These are phyloP conservation scores for Lipomyces kockii DNA, from an alignment of 805 yeast genomes.

Conservation along the genomic window DNA sequence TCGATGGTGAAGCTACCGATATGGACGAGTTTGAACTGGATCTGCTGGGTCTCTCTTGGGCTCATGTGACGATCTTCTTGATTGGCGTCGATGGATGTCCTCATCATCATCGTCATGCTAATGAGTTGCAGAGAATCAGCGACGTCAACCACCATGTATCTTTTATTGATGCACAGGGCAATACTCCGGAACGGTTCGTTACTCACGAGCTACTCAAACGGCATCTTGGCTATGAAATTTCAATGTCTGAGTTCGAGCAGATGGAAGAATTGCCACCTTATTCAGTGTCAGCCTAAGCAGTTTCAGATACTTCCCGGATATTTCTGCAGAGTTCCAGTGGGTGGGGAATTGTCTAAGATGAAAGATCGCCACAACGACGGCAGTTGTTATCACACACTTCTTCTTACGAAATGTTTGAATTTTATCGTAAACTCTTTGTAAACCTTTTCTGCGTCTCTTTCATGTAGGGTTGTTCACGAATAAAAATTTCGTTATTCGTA, in stretches of 20 bases:
- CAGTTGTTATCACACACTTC: no score
- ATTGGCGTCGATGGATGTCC: slow-evolving; percentile 5
- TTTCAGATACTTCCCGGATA: background rate
- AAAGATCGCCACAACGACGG: no score
- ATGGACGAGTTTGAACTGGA: slow-evolving; percentile 11
- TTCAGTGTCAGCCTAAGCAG: background rate
- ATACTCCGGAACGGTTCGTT: background rate
- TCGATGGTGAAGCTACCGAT: slow-evolving; percentile 8
- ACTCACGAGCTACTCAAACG: slow-evolving; percentile 5
- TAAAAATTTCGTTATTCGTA: no score
- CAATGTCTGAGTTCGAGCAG: slow-evolving; percentile 6
- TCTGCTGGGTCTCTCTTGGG: slow-evolving; percentile 5
- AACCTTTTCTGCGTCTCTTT: no score
- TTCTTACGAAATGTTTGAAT: no score
- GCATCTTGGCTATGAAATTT: slow-evolving; percentile 2
- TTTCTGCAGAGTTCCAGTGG: background rate
- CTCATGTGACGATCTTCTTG: slow-evolving; percentile 3
- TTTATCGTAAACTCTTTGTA: no score
- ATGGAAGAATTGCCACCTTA: slow-evolving; percentile 2
- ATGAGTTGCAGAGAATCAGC: slow-evolving; percentile 7
- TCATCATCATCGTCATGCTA: slow-evolving; percentile 7
- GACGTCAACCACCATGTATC: slow-evolving; percentile 4
- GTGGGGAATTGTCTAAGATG: background rate
- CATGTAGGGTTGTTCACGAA: no score
- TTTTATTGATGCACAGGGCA: slow-evolving; percentile 5